Conservation (phyloP, 345 rosid species). For the Rhizophora apiculata region DNA sequence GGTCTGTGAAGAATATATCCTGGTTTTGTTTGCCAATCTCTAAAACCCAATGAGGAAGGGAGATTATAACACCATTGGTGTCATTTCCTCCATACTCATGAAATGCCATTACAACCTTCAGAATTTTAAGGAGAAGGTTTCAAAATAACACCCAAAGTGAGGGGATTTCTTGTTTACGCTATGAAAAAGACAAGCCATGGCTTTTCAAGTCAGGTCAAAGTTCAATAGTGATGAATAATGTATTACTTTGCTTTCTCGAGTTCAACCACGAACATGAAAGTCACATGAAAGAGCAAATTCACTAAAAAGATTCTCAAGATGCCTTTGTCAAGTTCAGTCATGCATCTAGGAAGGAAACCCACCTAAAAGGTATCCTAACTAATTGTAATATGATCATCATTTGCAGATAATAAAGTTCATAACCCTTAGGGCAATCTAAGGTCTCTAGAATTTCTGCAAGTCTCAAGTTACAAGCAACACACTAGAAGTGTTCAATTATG, state of each 20-base stretch:
- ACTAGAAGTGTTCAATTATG: neutral
- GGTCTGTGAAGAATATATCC: constrained; percentile 86
- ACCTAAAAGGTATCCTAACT: too few relatives aligned
- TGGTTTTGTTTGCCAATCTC: constrained; percentile 87
- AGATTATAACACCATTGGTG: constrained; percentile 45
- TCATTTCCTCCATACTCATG: constrained; percentile 76
- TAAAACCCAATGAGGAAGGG: constrained; percentile 93
- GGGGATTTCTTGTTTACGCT: neutral
- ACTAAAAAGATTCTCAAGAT: neutral
- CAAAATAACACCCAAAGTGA: constrained; percentile 14
- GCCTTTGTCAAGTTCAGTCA: neutral
- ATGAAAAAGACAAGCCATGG: too few relatives aligned
- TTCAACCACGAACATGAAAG: neutral
- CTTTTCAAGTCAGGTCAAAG: too few relatives aligned
- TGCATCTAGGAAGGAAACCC: too few relatives aligned
- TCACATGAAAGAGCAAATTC: neutral
- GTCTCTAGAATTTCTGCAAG: too few relatives aligned
- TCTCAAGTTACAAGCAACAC: neutral
- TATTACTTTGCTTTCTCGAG: too few relatives aligned
- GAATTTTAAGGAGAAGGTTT: constrained; percentile 17
- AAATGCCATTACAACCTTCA: constrained; percentile 94
- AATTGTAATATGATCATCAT: too few relatives aligned
- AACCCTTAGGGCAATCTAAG: too few relatives aligned
- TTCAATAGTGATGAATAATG: too few relatives aligned
- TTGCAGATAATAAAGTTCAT: too few relatives aligned